These are phyloP conservation scores for Sugiyamaella pinicola DNA, from an alignment of 1,139 yeast species.

Conservation along the genomic window DNA sequence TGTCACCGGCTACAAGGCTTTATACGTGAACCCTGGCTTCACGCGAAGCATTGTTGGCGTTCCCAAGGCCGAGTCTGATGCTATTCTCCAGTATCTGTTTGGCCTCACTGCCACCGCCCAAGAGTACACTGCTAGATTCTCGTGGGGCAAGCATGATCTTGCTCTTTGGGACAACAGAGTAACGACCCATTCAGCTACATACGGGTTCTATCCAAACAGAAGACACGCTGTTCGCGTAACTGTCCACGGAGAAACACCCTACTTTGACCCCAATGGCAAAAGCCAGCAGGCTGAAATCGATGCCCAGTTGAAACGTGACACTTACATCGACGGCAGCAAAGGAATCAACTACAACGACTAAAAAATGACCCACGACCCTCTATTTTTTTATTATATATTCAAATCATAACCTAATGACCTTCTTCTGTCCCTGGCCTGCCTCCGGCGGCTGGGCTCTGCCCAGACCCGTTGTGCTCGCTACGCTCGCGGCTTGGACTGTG, in stretches of 20 bases:
- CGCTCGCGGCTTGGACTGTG: no score
- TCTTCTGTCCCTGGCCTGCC: not conserved
- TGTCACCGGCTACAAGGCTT: constrained; percentile 61
- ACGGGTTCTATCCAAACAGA: constrained; percentile 46
- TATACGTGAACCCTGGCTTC: constrained; percentile 63
- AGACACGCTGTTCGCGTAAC: constrained; percentile 74
- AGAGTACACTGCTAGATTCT: constrained; percentile 59
- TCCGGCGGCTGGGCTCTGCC: not conserved
- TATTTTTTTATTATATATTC: not conserved
- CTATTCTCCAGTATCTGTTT: constrained; percentile 55
- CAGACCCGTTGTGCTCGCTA: no score
- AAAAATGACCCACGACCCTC: not conserved
- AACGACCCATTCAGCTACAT: constrained; percentile 59
- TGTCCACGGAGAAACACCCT: constrained; percentile 55
- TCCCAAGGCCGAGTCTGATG: constrained; percentile 64
- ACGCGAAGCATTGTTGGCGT: constrained; percentile 64
- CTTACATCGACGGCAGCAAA: constrained; percentile 34
- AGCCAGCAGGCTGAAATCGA: constrained; percentile 37
- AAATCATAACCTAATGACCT: not conserved
- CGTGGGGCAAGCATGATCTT: constrained; percentile 62
- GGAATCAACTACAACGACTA: constrained; percentile 40
- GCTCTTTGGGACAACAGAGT: constrained; percentile 77
- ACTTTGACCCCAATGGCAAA: constrained; percentile 34
- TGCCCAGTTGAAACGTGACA: constrained; percentile 27
- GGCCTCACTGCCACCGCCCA: constrained; percentile 54